phyloP scores from a whole-genome alignment of 768 basidiomycete species.

The Hemileccinum impolitum region DNA sequence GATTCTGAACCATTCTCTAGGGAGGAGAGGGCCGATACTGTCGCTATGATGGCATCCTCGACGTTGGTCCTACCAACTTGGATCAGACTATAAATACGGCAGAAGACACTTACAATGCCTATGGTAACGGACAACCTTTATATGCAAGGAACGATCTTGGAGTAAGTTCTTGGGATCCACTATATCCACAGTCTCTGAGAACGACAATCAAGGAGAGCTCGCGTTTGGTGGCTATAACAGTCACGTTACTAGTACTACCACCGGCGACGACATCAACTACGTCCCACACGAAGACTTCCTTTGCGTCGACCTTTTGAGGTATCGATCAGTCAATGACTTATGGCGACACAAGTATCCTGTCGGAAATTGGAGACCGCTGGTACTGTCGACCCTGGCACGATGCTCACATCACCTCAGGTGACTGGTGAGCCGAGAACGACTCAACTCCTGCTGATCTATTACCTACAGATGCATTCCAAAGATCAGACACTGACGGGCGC shows the following conservation, averaged over 20 bases:
- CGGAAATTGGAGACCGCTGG: constrained; percentile 17
- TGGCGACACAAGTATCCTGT: constrained; percentile 14
- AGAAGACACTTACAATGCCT: constrained; percentile 12
- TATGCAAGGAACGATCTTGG: constrained; percentile 24
- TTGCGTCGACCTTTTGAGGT: constrained; percentile 26
- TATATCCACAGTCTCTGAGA: constrained; percentile 21
- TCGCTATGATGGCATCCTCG: constrained; percentile 2
- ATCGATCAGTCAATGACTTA: constrained; percentile 25
- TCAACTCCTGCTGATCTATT: background rate
- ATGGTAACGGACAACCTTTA: constrained; percentile 36
- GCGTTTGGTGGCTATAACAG: constrained; percentile 24
- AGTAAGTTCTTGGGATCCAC: constrained; percentile 28
- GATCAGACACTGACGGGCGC: constrained; percentile 3
- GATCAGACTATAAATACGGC: background rate
- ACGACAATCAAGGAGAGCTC: constrained; percentile 20
- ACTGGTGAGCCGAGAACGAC: background rate
- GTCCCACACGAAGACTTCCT: constrained; percentile 13
- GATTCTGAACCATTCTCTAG: background rate
- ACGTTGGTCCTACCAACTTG: background rate
- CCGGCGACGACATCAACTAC: too few relatives aligned
- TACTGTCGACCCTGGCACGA: constrained; percentile 30
- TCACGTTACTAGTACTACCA: background rate
- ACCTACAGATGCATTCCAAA: constrained; percentile 12
- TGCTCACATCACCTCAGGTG: constrained; percentile 18
- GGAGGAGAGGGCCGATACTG: constrained; percentile 2